Evolutionary conservation across 2,329 filamentous ascomycete genomes (phyloP).

Genomic region (Trichoderma sp.): DNA sequence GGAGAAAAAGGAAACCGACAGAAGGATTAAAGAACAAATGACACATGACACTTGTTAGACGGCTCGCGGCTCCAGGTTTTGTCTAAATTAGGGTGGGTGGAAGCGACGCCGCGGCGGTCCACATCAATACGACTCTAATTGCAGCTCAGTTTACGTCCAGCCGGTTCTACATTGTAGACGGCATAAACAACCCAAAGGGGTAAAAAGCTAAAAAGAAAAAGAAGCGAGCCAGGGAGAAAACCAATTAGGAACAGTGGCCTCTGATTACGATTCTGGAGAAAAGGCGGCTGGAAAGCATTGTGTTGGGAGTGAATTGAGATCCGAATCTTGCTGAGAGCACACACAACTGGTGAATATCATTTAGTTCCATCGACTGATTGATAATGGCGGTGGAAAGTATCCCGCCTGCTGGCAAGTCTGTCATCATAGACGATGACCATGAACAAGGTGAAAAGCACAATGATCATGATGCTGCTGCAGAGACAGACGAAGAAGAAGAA

Average conservation of each 20-base stretch:
- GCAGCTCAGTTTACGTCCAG: not conserved
- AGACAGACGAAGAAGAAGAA: not conserved
- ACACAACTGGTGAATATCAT: not conserved
- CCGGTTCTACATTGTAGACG: not conserved
- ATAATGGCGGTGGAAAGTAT: not conserved
- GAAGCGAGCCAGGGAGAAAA: not conserved
- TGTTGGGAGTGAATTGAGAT: not conserved
- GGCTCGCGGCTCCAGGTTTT: slow-evolving; percentile 4
- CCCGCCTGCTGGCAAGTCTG: not conserved
- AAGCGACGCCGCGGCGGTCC: not conserved
- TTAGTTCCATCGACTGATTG: not conserved
- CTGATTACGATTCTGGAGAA: not conserved
- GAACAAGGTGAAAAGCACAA: not conserved
- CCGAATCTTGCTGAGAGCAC: not conserved
- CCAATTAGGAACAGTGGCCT: not conserved
- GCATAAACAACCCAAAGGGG: not conserved
- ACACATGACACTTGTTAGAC: not conserved
- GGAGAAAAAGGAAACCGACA: not conserved
- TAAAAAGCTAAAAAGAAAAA: not conserved
- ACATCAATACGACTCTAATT: not conserved
- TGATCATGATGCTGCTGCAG: not conserved
- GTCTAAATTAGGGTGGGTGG: slow-evolving; percentile 8
- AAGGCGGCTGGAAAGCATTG: not conserved
- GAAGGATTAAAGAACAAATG: not conserved
- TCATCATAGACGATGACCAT: not conserved